Percentiles rank a stretch among this genome's conserved stretches.
Conservation (phyloP, 2,329 filamentous ascomycete genomes). For the Phyllosticta paracitricarpa region DNA sequence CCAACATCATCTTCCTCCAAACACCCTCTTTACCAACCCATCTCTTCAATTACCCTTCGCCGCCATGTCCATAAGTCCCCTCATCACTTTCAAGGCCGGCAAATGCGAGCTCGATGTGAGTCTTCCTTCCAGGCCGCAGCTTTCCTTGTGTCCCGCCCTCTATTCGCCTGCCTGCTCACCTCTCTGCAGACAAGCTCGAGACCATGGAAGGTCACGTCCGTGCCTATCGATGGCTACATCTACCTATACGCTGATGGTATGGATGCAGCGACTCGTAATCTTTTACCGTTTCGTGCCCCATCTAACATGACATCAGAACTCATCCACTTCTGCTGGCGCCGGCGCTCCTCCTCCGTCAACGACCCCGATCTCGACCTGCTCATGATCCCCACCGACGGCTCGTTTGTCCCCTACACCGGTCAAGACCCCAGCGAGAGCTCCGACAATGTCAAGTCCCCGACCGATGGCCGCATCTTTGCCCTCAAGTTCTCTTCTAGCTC, state of each 20-base stretch:
- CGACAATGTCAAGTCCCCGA: constrained; percentile 52
- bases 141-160: neutral
- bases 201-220: constrained; percentile 63
- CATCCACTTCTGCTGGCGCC: constrained; percentile 94
- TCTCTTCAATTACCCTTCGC: constrained; percentile 4
- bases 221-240: constrained; percentile 69
- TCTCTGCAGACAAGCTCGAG: constrained; percentile 33
- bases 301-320: constrained; percentile 50
- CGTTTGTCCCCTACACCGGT: constrained; percentile 65
- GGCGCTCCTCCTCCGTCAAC: constrained; percentile 59
- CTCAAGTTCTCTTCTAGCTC: constrained; percentile 92
- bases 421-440: constrained; percentile 43
- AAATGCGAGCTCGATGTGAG: constrained; percentile 72
- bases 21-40: constrained; percentile 8
- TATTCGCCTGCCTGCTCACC: neutral
- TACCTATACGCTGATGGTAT: constrained; percentile 91
- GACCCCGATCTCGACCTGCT: constrained; percentile 78
- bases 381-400: constrained; percentile 84
- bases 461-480: constrained; percentile 81
- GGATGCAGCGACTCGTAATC: constrained; percentile 10
- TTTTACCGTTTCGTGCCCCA: neutral
- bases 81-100: constrained; percentile 96
- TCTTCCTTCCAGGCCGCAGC: constrained; percentile 18
- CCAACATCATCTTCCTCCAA: neutral
- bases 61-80: constrained; percentile 68